A percentile compares a stretch with the other conserved stretches of the same genome.
phyloP scores from a whole-genome alignment of 768 basidiomycete genomes.

The Trametes cubensis region DNA sequence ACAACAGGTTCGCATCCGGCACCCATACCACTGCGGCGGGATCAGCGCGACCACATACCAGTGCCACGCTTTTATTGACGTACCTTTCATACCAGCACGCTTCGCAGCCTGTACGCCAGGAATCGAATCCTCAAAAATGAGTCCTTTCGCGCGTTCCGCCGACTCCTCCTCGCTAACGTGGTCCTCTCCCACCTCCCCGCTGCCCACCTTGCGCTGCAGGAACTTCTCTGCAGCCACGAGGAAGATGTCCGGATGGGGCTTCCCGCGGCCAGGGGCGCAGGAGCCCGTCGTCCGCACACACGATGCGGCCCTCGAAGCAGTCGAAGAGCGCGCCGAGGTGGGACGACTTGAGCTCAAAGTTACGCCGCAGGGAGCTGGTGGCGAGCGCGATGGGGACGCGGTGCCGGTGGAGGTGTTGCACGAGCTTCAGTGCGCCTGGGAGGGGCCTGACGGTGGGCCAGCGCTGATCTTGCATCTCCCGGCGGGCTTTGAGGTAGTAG shows the following conservation, averaged over 20 bases:
- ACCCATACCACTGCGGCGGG: constrained; percentile 73
- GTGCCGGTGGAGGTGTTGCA: constrained; percentile 70
- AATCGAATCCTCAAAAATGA: constrained; percentile 84
- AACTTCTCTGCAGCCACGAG: constrained; percentile 67
- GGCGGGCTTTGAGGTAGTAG: constrained; percentile 59
- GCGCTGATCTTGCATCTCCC: constrained; percentile 56
- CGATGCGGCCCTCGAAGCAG: constrained; percentile 62
- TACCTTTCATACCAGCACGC: constrained; percentile 85
- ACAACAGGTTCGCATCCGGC: constrained; percentile 69
- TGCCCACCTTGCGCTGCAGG: constrained; percentile 59
- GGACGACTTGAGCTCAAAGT: constrained; percentile 67
- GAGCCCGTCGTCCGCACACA: constrained; percentile 73
- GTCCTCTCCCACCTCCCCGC: constrained; percentile 38
- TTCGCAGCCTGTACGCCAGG: constrained; percentile 80
- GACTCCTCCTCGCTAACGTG: constrained; percentile 39
- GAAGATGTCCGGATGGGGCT: constrained; percentile 84
- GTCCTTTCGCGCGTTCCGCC: constrained; percentile 58
- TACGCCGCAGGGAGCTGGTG: constrained; percentile 69
- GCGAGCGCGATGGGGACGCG: constrained; percentile 80
- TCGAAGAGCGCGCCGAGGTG: constrained; percentile 66
- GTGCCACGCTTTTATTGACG: constrained; percentile 23
- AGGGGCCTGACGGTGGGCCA: constrained; percentile 75
- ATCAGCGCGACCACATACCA: neutral
- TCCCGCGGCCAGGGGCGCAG: constrained; percentile 54
- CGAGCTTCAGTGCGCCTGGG: constrained; percentile 71